Percentiles rank a stretch among this genome's conserved stretches.
These are phyloP conservation scores for Byssochlamys sp. DNA, from an alignment of 2,329 filamentous ascomycete genomes.

Conservation along the genomic window DNA sequence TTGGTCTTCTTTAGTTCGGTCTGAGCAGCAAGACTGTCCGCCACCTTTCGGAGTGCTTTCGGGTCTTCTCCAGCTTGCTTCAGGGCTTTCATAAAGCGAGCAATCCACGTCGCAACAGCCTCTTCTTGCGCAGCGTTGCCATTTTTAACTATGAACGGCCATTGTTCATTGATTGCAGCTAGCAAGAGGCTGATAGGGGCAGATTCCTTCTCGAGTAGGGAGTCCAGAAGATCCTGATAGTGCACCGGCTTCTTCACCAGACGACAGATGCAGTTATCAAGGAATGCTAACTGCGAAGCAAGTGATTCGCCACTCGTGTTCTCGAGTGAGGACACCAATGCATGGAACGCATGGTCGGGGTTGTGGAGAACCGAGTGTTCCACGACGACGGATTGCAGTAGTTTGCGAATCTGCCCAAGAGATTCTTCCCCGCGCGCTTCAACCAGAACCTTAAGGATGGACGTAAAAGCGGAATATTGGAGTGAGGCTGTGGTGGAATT, in stretches of 20 bases:
- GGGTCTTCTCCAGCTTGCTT: slow-evolving; percentile 45
- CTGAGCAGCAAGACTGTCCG: slow-evolving; percentile 32
- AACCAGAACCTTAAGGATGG: slow-evolving; percentile 30
- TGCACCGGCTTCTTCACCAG: slow-evolving; percentile 71
- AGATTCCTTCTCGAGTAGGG: slow-evolving; percentile 26
- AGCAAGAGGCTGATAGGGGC: slow-evolving; percentile 53
- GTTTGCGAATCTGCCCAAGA: slow-evolving; percentile 22
- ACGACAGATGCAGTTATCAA: slow-evolving; percentile 74
- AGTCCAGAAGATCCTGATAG: slow-evolving; percentile 51
- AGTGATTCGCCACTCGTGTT: slow-evolving; percentile 21
- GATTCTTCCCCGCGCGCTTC: slow-evolving; percentile 21
- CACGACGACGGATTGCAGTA: slow-evolving; percentile 26
- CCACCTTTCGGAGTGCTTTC: slow-evolving; percentile 36
- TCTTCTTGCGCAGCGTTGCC: slow-evolving; percentile 35
- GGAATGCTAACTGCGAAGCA: slow-evolving; percentile 52
- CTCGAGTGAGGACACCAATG: slow-evolving; percentile 30
- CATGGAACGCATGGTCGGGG: slow-evolving; percentile 24
- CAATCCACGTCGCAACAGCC: slow-evolving; percentile 50
- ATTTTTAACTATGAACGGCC: slow-evolving; percentile 56
- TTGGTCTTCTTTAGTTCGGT: slow-evolving; percentile 29
- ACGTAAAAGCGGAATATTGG: slow-evolving; percentile 33
- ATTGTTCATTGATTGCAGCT: slow-evolving; percentile 65
- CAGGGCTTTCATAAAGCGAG: slow-evolving; percentile 47
- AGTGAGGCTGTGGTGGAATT: slow-evolving; percentile 21
- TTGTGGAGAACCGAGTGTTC: slow-evolving; percentile 30